These are phyloP conservation scores for Canavalia ensiformis DNA, from an alignment of 306 rosid species.

Conservation along the genomic window DNA sequence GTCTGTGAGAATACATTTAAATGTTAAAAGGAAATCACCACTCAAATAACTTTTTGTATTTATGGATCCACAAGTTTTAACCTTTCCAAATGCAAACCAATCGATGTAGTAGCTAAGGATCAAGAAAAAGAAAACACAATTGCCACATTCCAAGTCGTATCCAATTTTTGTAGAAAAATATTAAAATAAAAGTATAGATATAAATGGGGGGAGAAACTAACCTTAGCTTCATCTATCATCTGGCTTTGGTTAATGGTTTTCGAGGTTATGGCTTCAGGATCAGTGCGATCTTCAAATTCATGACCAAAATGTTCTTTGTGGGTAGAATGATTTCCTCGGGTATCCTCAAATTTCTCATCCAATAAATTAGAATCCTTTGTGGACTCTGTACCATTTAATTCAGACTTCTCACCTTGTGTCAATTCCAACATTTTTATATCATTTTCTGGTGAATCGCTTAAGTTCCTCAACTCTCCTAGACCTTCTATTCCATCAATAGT, in stretches of 20 bases:
- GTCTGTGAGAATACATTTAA: slow-evolving; percentile 62
- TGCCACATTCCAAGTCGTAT: slow-evolving; percentile 10
- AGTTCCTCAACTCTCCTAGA: slow-evolving; percentile 49
- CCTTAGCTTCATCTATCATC: slow-evolving; percentile 58
- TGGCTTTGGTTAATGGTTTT: slow-evolving; percentile 57
- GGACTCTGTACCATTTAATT: slow-evolving; percentile 44
- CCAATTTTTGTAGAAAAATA: slow-evolving; percentile 1
- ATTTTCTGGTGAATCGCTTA: slow-evolving; percentile 45
- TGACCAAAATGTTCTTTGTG: slow-evolving; percentile 31
- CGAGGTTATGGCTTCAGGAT: slow-evolving; percentile 47
- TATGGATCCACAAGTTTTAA: not conserved
- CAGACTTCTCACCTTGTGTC: slow-evolving; percentile 44
- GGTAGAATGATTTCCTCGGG: slow-evolving; percentile 51
- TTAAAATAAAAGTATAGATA: not conserved
- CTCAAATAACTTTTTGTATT: slow-evolving; percentile 10
- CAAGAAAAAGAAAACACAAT: not conserved
- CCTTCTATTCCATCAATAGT: slow-evolving; percentile 48
- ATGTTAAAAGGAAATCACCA: slow-evolving; percentile 27
- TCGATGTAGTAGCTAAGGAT: slow-evolving; percentile 32
- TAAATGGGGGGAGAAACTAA: slow-evolving; percentile 28
- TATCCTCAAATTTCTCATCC: slow-evolving; percentile 53
- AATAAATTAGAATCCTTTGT: slow-evolving; percentile 31
- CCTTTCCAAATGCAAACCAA: slow-evolving; percentile 24
- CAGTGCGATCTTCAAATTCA: slow-evolving; percentile 46
- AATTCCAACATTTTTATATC: slow-evolving; percentile 44